These are phyloP conservation scores for Fusarium denticulatum DNA, from an alignment of 2,329 filamentous ascomycete genomes.

Conservation along the genomic window DNA sequence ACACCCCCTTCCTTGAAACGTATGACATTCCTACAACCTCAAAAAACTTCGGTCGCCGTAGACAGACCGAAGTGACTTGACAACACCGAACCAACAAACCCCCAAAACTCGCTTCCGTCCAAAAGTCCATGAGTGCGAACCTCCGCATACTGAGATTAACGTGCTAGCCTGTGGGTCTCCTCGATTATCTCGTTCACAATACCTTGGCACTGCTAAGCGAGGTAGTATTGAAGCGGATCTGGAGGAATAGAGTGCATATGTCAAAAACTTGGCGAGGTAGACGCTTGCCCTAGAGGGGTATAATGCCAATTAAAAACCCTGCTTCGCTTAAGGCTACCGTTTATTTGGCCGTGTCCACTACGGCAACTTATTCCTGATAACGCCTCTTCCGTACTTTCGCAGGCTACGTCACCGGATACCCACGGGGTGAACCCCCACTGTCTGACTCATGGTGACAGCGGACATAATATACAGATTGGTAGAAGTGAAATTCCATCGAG, in stretches of 20 bases:
- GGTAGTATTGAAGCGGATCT: not conserved
- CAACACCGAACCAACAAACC: not conserved
- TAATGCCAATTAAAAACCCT: not conserved
- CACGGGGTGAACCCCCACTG: accelerated
- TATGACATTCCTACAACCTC: not conserved
- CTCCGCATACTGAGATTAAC: accelerated
- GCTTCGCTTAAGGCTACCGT: not conserved
- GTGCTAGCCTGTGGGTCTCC: not conserved
- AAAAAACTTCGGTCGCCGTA: too few relatives aligned
- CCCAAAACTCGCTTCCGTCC: too few relatives aligned
- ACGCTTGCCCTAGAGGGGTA: not conserved
- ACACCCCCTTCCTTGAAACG: not conserved
- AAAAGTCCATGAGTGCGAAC: not conserved
- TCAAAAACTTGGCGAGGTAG: not conserved
- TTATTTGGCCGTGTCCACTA: not conserved
- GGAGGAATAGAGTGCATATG: not conserved
- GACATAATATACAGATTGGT: not conserved
- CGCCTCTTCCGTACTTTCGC: not conserved
- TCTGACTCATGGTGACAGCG: too few relatives aligned
- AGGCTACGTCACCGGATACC: not conserved
- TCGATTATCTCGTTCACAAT: not conserved
- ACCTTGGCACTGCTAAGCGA: not conserved
- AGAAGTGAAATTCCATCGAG: not conserved
- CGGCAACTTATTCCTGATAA: not conserved
- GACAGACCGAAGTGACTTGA: not conserved